These are phyloP conservation scores for Debaryomycetaceae sp. DNA, from an alignment of 1,139 yeast species.

Conservation along the genomic window DNA sequence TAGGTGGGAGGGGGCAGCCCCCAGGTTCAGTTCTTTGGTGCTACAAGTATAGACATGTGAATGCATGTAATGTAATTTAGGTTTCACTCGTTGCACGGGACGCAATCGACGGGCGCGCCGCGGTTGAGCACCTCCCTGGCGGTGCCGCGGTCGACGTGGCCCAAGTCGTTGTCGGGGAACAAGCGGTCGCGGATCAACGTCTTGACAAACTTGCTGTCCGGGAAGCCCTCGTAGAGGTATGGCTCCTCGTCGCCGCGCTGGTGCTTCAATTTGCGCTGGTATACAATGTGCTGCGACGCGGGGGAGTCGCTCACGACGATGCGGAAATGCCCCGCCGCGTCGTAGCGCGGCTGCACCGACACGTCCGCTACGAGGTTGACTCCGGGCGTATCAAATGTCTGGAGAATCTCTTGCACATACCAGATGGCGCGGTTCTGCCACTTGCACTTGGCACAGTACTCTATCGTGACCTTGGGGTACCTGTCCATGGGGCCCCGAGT, in stretches of 20 bases:
- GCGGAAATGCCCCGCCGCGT: conserved; percentile 37
- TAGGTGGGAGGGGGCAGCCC: background rate
- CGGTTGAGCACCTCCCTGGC: conserved; percentile 8
- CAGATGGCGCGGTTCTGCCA: conserved; percentile 48
- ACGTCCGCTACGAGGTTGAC: conserved; percentile 27
- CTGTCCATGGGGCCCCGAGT: conserved; percentile 4
- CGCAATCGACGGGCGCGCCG: too few species aligned
- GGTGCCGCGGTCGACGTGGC: conserved; percentile 26
- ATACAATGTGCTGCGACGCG: conserved; percentile 19
- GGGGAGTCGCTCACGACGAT: conserved; percentile 17
- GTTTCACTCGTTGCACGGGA: too few species aligned
- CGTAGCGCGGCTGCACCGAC: conserved; percentile 35
- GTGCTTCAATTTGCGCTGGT: conserved; percentile 36
- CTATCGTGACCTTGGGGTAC: conserved; percentile 32
- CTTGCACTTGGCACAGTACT: conserved; percentile 42
- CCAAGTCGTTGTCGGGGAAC: conserved; percentile 25
- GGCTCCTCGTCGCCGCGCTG: conserved; percentile 23
- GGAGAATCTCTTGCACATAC: conserved; percentile 42
- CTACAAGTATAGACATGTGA: too few species aligned
- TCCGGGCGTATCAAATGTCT: conserved; percentile 35
- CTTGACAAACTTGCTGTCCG: conserved; percentile 42
- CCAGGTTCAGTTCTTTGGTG: background rate
- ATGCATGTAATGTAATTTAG: too few species aligned
- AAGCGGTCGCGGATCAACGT: conserved; percentile 29
- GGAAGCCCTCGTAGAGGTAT: conserved; percentile 42